phyloP scores from a whole-genome alignment of 2,329 filamentous ascomycete species.

The Neofusicoccum ribis region DNA sequence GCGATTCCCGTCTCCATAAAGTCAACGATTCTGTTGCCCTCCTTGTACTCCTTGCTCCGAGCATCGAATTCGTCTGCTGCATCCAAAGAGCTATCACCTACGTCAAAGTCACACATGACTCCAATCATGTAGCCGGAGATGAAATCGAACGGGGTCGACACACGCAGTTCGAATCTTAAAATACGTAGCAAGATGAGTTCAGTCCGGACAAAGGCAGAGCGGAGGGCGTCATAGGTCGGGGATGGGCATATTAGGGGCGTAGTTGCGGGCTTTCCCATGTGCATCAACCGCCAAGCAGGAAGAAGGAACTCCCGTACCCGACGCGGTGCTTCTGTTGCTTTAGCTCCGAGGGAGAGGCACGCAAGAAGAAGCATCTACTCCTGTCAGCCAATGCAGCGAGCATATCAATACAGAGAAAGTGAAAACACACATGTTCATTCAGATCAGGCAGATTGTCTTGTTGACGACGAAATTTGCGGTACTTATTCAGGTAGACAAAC shows the following conservation, averaged over 20 bases:
- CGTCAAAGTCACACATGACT: conserved; percentile 24
- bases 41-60: conserved; percentile 26
- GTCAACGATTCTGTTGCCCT: conserved; percentile 29
- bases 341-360: conserved; percentile 4
- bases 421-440: not conserved
- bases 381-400: not conserved
- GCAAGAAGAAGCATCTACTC: conserved; percentile 9
- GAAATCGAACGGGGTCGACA: conserved; percentile 34
- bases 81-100: conserved; percentile 21
- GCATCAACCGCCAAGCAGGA: conserved; percentile 1
- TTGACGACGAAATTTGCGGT: conserved; percentile 27
- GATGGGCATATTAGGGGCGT: conserved; percentile 31
- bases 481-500: conserved; percentile 36
- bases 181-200: conserved; percentile 36
- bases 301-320: not conserved
- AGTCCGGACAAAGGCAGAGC: conserved; percentile 34
- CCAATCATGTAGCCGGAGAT: conserved; percentile 32
- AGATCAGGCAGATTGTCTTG: not conserved
- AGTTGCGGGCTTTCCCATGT: not conserved
- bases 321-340: not conserved
- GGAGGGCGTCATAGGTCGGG: conserved; percentile 33
- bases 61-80: conserved; percentile 24
- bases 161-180: conserved; percentile 34
- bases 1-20: conserved; percentile 30
- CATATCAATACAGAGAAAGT: not conserved